Evolutionary conservation across 495 filamentous ascomycete species (phyloP), one percentile per base, ranked within the genome.

Genomic region (Trichoderma reesei): DNA sequence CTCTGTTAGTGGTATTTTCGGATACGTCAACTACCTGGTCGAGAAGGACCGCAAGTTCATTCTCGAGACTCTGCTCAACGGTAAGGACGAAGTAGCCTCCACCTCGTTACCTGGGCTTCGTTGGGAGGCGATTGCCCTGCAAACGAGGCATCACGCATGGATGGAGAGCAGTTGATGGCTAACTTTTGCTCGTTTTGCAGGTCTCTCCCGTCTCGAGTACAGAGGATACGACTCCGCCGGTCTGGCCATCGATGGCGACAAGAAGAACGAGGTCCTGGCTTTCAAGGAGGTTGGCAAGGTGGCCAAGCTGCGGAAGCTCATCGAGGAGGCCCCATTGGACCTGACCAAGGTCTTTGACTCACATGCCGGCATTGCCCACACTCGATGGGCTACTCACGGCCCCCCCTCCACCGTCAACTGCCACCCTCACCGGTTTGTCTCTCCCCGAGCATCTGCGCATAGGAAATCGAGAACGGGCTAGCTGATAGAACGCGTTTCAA

Each of bases 221-320:
- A 90, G 92, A 72, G 92, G 92, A 63, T 98, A 98, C 75, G 94
- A 98, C 75, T 97, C 93, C 65, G 95, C 94, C 65, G 94, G 94
- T 76, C 81, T 98, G 65, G 94, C 92, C 68, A 83, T 98, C 65
- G 95, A 98, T 77, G 94, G 95, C 65, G 89, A 98, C 85, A 97
- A 96, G 84, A 96, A 96, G 82, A 92, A 96, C 67, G 90, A 96
- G 80, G 92, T 98, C 67, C 85, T 90, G 69, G 92, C 95, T 34
- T 98, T 90, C 84, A 98, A 98, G 82, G 95, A 98, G 78, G 94
- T 98, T 41, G 94, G 94, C 79, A 98, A 98, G 85, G 94, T 98
- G 62, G 92, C 88, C 68, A 96, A 96, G 78, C 81, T 98, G 72
- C 95, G 90, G 84, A 80, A 90, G 75, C 90, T 98, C 77, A 92